These are phyloP conservation scores for Heliocybe sulcata DNA, from an alignment of 1,284 basidiomycete genomes.

Conservation along the genomic window DNA sequence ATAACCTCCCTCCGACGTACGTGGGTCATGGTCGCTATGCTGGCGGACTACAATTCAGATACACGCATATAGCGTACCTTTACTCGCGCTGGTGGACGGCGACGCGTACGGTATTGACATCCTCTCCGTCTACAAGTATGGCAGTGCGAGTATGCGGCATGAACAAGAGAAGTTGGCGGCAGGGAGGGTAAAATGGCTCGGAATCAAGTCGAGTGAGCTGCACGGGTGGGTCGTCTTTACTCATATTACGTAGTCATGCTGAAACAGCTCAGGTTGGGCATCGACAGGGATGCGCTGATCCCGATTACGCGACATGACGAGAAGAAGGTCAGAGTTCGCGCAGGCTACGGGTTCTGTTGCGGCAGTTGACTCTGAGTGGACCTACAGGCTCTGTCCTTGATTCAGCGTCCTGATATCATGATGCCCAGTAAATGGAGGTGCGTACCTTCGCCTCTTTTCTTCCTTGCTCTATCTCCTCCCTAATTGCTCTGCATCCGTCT, in stretches of 20 bases:
- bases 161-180: slow-evolving; percentile 60
- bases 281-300: slow-evolving; percentile 56
- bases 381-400: slow-evolving; percentile 59
- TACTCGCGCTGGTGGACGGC: slow-evolving; percentile 79
- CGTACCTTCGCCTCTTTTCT: slow-evolving; percentile 21
- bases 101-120: slow-evolving; percentile 91
- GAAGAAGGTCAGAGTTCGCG: slow-evolving; percentile 58
- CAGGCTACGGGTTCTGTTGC: no score
- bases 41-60: background rate
- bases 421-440: slow-evolving; percentile 72
- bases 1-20: slow-evolving; percentile 49
- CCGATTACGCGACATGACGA: slow-evolving; percentile 69
- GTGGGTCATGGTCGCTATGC: slow-evolving; percentile 6
- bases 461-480: background rate
- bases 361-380: background rate
- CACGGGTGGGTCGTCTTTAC: slow-evolving; percentile 31
- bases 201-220: slow-evolving; percentile 67
- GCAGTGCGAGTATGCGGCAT: slow-evolving; percentile 56
- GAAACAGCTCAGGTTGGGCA: slow-evolving; percentile 39
- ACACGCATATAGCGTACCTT: slow-evolving; percentile 51
- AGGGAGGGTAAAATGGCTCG: slow-evolving; percentile 68
- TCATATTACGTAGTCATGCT: slow-evolving; percentile 2
- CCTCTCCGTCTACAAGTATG: slow-evolving; percentile 75
- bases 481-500: no score
- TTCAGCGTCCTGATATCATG: slow-evolving; percentile 32